Evolutionary conservation across 495 filamentous ascomycete genomes (phyloP), one percentile per base, ranked within the genome.

Genomic region (Thozetella sp.): DNA sequence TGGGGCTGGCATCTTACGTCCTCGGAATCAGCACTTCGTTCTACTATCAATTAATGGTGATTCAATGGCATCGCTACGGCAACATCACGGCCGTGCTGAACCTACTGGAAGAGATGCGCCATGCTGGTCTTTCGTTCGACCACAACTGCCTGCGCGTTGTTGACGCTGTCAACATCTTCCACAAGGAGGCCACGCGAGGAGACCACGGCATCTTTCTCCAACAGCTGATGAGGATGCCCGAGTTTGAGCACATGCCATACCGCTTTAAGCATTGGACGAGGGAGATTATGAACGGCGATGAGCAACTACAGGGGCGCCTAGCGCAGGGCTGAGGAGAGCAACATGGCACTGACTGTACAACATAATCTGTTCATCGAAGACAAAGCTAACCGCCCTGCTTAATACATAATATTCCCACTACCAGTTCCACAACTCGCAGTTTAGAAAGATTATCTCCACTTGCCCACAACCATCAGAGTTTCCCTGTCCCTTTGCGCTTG

Each of bases 101-200:
- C 12, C 73, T 93, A 2, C 73, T 96, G 6, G 72, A 77, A 45
- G 92, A 97, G 71, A 97, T 97, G 93, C 86, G 90, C 40, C 70
- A 82, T 10, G 83, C 78, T 1, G 92, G 90, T 9, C 70, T 94
- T 23, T 83, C 84, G 20, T 81, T 83, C 27, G 82, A 92, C 60
- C 60, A 60, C 0, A 76, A 76, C n/a, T 91, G 90, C 1, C 66
- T 79, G 13, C 62, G 63, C 0, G 61, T 93, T 15, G 62, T 93
- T 3, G 13, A 65, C 3, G 60, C 61, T 12, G 73, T 77, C 6
- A 51, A 67, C 15, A 2, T 34, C 1, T 57, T 51, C 1, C n/a
- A 74, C 11, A 27, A 15, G 10, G 6, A 25, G 10, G 23, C 61
- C 51, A 55, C 25, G 3, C 22, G n/a, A 15, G 66, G 61, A n/a